A percentile compares a stretch with the other conserved stretches of the same genome.
Evolutionary conservation across 2,329 filamentous ascomycete species (phyloP).

Genomic region (Fusarium sarcochroum): DNA sequence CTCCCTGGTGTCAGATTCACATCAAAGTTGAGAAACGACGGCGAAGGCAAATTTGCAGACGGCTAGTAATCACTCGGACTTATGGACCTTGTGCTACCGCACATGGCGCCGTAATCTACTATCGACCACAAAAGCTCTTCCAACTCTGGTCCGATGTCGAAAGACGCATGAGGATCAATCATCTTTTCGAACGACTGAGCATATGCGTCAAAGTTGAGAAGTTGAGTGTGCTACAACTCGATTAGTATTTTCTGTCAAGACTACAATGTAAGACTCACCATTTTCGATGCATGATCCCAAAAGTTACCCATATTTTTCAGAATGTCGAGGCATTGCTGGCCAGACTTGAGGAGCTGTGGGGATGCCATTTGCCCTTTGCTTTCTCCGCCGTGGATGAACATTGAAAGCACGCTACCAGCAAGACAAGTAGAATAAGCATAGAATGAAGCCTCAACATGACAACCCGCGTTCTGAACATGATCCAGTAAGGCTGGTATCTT

Average conservation of each 20-base stretch:
- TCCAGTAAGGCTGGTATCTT: neutral
- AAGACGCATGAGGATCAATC: neutral
- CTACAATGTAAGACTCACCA: neutral
- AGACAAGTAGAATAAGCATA: neutral
- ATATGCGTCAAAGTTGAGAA: neutral
- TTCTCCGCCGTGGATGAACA: neutral
- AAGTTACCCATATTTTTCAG: slow-evolving; percentile 10
- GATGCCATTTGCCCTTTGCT: neutral
- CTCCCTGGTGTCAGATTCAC: neutral
- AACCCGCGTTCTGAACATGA: neutral
- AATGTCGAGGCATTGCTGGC: slow-evolving; percentile 3
- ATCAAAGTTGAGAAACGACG: neutral
- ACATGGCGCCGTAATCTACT: neutral
- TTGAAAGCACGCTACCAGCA: neutral
- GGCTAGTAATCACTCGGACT: neutral
- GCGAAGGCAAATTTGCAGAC: neutral
- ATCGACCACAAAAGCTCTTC: neutral
- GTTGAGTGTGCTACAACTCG: neutral
- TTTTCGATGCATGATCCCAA: slow-evolving; percentile 33
- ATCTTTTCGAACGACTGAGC: neutral
- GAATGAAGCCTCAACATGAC: neutral
- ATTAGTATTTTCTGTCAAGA: accelerated
- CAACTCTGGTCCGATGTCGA: neutral
- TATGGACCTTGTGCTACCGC: neutral
- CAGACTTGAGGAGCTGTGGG: neutral